Conservation (phyloP, 257 asterid genomes). For the Solanum commersonii region DNA sequence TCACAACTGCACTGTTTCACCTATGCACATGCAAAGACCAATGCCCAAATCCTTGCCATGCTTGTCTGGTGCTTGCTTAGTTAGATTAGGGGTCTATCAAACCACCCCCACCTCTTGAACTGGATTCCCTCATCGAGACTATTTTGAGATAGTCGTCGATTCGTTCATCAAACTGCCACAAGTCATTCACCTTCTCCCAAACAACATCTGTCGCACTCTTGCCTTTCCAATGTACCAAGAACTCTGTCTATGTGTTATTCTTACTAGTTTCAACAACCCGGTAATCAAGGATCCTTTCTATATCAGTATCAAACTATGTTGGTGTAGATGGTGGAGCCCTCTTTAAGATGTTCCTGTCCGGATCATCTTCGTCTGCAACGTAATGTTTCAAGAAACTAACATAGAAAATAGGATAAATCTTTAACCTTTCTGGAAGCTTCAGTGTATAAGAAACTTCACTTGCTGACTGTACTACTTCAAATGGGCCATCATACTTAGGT, state of each 20-base stretch:
- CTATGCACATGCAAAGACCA: not conserved
- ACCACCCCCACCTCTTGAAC: not conserved
- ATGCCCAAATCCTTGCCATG: not conserved
- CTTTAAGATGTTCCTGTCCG: not conserved
- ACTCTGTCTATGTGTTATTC: not conserved
- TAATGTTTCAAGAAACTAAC: not conserved
- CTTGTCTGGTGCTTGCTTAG: not conserved
- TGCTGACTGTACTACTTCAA: not conserved
- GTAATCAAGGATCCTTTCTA: not conserved
- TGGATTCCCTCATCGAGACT: not conserved
- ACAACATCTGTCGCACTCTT: not conserved
- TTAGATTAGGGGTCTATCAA: not conserved
- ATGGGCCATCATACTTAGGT: not conserved
- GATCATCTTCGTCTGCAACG: not conserved
- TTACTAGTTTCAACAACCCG: no score
- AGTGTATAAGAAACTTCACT: not conserved
- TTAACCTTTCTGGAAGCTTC: not conserved
- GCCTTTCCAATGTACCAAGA: not conserved
- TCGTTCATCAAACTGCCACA: not conserved
- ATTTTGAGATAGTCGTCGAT: no score
- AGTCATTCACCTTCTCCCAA: not conserved
- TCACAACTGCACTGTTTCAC: not conserved
- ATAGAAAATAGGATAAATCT: not conserved
- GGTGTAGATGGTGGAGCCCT: not conserved
- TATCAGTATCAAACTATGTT: not conserved